Evolutionary conservation across 257 asterid genomes (phyloP).

Genomic region (Scutellaria minor): DNA sequence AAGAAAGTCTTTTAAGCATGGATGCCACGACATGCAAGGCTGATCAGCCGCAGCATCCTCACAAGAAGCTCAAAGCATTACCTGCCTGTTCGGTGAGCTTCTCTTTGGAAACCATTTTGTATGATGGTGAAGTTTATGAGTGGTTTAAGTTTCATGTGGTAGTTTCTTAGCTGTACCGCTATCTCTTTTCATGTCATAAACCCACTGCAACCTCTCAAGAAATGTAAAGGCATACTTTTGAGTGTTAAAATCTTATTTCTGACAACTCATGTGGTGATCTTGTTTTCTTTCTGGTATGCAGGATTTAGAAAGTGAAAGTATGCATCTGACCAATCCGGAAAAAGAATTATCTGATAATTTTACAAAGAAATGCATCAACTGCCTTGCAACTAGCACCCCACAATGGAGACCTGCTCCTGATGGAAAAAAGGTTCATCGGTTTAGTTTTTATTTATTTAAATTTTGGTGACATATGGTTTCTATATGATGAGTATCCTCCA

Average conservation of each 20-base stretch:
- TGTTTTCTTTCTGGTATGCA: slow-evolving; percentile 2
- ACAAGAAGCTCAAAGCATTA: slow-evolving; percentile 56
- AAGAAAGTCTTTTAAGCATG: slow-evolving; percentile 45
- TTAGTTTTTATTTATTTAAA: neutral
- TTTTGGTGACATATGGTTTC: neutral
- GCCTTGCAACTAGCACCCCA: slow-evolving; percentile 21
- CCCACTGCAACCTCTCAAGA: neutral
- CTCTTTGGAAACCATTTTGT: slow-evolving; percentile 16
- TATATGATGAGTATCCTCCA: neutral
- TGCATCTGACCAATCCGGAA: slow-evolving; percentile 15
- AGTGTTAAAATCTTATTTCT: slow-evolving; percentile 7
- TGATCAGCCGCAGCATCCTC: slow-evolving; percentile 41
- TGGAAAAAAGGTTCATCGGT: slow-evolving; percentile 28
- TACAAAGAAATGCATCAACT: slow-evolving; percentile 29
- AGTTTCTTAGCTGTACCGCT: neutral
- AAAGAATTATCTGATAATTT: slow-evolving; percentile 16
- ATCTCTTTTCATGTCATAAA: neutral
- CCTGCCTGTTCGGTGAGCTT: slow-evolving; percentile 52
- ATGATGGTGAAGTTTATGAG: neutral
- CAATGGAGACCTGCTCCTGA: slow-evolving; percentile 26
- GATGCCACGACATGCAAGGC: slow-evolving; percentile 33
- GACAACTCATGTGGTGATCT: neutral
- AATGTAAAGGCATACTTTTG: neutral
- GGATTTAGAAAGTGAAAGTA: slow-evolving; percentile 35
- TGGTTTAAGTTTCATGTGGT: neutral